A percentile compares a stretch with the other conserved stretches of the same genome.
Evolutionary conservation across 2,329 filamentous ascomycete species (phyloP).

Genomic region (Stagonosporopsis cucurbitacearum): DNA sequence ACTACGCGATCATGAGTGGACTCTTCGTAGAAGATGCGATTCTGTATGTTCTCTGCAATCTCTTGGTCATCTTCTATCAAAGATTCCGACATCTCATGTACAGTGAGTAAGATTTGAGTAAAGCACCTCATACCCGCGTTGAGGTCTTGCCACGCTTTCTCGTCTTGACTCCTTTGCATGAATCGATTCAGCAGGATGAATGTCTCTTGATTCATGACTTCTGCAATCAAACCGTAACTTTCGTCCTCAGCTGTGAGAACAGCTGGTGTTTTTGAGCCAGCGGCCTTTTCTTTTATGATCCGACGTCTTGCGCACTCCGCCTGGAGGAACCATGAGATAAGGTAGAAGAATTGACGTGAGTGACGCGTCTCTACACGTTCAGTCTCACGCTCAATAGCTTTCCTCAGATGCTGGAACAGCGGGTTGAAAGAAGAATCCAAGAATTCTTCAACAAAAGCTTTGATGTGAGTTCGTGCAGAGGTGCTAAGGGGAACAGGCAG

Average conservation of each 20-base stretch:
- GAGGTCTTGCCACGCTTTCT: constrained; percentile 86
- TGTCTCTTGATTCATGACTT: constrained; percentile 91
- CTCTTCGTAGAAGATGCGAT: constrained; percentile 98
- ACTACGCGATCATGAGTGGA: constrained; percentile 88
- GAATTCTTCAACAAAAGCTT: constrained; percentile 88
- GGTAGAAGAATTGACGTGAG: constrained; percentile 86
- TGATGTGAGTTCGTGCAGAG: constrained; percentile 76
- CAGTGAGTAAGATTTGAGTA: constrained; percentile 89
- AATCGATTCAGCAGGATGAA: constrained; percentile 86
- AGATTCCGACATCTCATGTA: constrained; percentile 89
- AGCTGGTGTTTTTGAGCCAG: constrained; percentile 52
- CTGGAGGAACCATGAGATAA: constrained; percentile 90
- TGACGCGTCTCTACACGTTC: constrained; percentile 80
- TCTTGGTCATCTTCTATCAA: constrained; percentile 91
- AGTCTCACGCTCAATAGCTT: constrained; percentile 87
- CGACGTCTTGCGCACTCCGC: constrained; percentile 78
- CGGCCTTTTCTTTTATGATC: constrained; percentile 59
- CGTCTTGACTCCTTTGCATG: constrained; percentile 79
- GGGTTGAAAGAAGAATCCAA: constrained; percentile 96
- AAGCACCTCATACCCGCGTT: constrained; percentile 92
- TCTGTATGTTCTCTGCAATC: constrained; percentile 96
- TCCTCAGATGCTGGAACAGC: constrained; percentile 79
- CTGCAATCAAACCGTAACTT: constrained; percentile 85
- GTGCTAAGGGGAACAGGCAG: constrained; percentile 72
- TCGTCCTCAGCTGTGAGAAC: constrained; percentile 62